phyloP scores from a whole-genome alignment of 345 rosid species.

The Populus euphratica region DNA sequence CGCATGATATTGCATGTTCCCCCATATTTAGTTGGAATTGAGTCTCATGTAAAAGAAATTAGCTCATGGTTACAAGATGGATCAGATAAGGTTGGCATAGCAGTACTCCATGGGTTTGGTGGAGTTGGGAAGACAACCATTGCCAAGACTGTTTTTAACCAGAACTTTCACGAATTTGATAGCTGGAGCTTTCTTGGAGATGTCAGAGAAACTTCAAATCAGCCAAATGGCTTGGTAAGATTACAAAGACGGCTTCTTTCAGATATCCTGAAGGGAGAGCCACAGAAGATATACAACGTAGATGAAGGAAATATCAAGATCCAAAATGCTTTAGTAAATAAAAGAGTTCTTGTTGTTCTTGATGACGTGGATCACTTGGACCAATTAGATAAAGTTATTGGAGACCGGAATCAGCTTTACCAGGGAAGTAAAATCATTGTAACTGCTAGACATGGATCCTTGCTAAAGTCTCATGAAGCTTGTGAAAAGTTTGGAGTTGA shows the following conservation, averaged over 20 bases:
- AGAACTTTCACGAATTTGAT: conserved; percentile 22
- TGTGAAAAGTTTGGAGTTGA: neutral
- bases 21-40: conserved; percentile 22
- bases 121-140: conserved; percentile 25
- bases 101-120: conserved; percentile 29
- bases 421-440: neutral
- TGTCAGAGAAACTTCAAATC: conserved; percentile 18
- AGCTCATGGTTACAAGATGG: conserved; percentile 22
- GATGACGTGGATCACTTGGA: conserved; percentile 15
- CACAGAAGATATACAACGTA: neutral
- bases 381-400: neutral
- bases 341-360: conserved; percentile 5
- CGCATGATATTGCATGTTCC: conserved; percentile 14
- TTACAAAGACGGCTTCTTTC: conserved; percentile 29
- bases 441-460: neutral
- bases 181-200: conserved; percentile 24
- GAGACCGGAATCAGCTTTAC: neutral
- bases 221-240: conserved; percentile 9
- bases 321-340: neutral
- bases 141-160: conserved; percentile 21
- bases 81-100: conserved; percentile 21
- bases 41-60: conserved; percentile 3
- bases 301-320: conserved; percentile 16
- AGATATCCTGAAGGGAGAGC: conserved; percentile 6
- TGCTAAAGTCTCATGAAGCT: neutral